A percentile compares a stretch with the other conserved stretches of the same genome.
Conservation (phyloP, 805 yeast species). For the Candida palmyrensis region DNA sequence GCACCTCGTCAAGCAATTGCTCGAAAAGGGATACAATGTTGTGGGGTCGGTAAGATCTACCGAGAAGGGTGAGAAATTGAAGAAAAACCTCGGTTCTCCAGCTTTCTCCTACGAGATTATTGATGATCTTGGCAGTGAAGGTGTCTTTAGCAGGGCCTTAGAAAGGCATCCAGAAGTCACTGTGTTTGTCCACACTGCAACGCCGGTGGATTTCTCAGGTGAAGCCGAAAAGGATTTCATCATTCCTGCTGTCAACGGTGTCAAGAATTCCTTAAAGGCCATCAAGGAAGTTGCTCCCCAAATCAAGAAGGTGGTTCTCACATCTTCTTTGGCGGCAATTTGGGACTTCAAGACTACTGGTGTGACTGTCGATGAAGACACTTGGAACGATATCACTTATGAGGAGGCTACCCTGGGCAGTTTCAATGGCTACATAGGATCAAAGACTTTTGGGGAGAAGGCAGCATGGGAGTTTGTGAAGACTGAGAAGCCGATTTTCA, state of each 20-base stretch:
- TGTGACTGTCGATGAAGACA: conserved; percentile 36
- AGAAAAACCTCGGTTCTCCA: conserved; percentile 16
- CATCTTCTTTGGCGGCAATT: conserved; percentile 10
- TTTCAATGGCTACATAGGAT: conserved; percentile 46
- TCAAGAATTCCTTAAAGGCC: conserved; percentile 45
- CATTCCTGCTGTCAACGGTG: conserved; percentile 54
- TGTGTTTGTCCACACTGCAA: conserved; percentile 57
- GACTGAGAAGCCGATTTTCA: conserved; percentile 32
- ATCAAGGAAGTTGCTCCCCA: conserved; percentile 36
- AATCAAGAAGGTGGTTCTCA: conserved; percentile 2
- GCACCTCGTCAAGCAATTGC: conserved; percentile 40
- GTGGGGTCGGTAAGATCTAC: conserved; percentile 45
- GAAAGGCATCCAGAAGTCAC: conserved; percentile 44
- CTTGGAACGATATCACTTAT: conserved; percentile 52
- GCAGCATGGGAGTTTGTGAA: conserved; percentile 54
- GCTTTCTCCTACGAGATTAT: conserved; percentile 42
- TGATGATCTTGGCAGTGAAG: conserved; percentile 39
- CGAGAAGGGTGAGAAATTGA: conserved; percentile 37
- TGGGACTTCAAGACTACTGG: conserved; percentile 17
- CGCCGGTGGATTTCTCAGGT: conserved; percentile 47
- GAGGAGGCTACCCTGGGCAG: conserved; percentile 39
- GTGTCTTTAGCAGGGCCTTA: conserved; percentile 43
- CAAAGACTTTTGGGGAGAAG: conserved; percentile 58
- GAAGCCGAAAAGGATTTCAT: conserved; percentile 46
- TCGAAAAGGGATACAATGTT: conserved; percentile 37